Evolutionary conservation across 805 yeast species (phyloP).

Genomic region (Torulaspora gathmanii): DNA sequence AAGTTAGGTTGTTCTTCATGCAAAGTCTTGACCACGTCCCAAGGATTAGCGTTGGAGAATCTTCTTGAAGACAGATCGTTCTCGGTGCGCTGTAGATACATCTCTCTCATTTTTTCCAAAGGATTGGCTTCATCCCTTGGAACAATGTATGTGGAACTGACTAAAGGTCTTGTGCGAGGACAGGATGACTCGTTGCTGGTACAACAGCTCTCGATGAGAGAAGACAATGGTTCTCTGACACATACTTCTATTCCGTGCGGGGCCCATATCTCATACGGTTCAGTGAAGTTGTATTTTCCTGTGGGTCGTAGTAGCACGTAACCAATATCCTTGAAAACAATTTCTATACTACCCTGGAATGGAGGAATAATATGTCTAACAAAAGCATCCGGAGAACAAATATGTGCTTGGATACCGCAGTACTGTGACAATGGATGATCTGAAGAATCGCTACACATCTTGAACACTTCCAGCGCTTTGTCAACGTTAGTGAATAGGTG

Average conservation of each 20-base stretch:
- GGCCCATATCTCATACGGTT: slow-evolving; percentile 46
- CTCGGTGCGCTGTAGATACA: slow-evolving; percentile 27
- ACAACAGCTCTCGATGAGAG: slow-evolving; percentile 25
- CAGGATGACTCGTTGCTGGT: slow-evolving; percentile 35
- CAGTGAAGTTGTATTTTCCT: slow-evolving; percentile 39
- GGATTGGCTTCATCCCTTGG: slow-evolving; percentile 19
- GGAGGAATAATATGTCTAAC: slow-evolving; percentile 58
- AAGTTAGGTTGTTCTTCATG: slow-evolving; percentile 24
- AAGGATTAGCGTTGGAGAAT: slow-evolving; percentile 18
- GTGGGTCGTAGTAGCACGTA: slow-evolving; percentile 57
- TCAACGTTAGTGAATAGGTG: slow-evolving; percentile 34
- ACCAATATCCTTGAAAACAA: slow-evolving; percentile 63
- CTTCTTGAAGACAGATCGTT: slow-evolving; percentile 23
- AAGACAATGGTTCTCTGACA: slow-evolving; percentile 48
- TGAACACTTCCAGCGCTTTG: slow-evolving; percentile 34
- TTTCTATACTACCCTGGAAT: slow-evolving; percentile 61
- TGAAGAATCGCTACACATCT: slow-evolving; percentile 15
- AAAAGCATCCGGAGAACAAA: slow-evolving; percentile 27
- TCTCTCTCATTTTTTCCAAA: slow-evolving; percentile 24
- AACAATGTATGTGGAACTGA: slow-evolving; percentile 31
- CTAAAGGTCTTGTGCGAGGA: slow-evolving; percentile 27
- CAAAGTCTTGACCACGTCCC: slow-evolving; percentile 13
- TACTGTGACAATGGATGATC: slow-evolving; percentile 33
- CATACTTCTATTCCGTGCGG: slow-evolving; percentile 53
- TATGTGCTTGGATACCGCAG: slow-evolving; percentile 22